Base-by-base conservation (phyloP, 2,329 filamentous ascomycete genomes). In the Fusarium sarcochroum region DNA sequence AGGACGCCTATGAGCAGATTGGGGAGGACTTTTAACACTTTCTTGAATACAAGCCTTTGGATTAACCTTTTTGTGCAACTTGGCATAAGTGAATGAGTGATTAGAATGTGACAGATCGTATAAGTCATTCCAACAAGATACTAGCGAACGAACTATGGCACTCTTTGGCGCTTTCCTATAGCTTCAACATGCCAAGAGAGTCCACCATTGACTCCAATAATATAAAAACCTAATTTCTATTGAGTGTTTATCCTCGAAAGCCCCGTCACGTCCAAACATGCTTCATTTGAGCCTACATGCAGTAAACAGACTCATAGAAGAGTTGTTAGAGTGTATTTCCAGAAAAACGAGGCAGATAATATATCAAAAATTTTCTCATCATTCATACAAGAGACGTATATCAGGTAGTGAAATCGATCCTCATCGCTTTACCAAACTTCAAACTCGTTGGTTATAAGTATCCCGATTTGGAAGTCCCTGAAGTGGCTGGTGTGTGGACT, bases 11-110 rank as follows among this genome's bases (percentile, higher is more conserved):
- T 45, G 21, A 42, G 32, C 10, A 47, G 40, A 66, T 44, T 37
- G 41, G 56, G 63, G 47, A 38, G 7, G 21, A 30, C 40, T 50
- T 59, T 48, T 60, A 6, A 46, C 34, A 52, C 40, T 48, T 73
- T 73, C 69, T 64, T 73, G 11, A 65, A 74, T 74, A 69, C 61
- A 69, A 58, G 55, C 61, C 64, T 38, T 56, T 70, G 63, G 41
- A 61, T 50, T 21, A 15, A 50, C 1, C 27, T 11, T 20, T 11
- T 42, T 15, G 15, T 40, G 10, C 17, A 7, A 13, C 23, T 13
- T 42, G 14, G 4, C n/a, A 8, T 23, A 11, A 32, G 20, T 32
- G 34, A 42, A 58, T 15, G 3, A n/a, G 20, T 55, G 38, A 37
- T 6, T 21, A 27, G 15, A 38, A 15, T 17, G 6, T 21, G 18